Conservation (phyloP, 2,329 filamentous ascomycete genomes). For the Arthroderma sp. region DNA sequence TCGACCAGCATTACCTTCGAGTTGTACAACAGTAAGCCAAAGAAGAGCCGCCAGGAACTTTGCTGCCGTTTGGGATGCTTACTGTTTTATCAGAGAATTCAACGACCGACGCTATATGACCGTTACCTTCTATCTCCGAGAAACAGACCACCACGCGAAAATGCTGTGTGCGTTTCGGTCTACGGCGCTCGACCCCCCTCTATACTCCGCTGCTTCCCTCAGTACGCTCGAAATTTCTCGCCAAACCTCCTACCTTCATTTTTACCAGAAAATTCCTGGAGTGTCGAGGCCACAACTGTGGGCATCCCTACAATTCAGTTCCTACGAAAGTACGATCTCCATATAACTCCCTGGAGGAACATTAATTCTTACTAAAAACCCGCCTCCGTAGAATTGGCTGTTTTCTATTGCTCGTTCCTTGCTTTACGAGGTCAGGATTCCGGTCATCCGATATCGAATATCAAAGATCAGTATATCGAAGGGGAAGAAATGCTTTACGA, state of each 20-base stretch:
- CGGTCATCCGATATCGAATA: conserved; percentile 22
- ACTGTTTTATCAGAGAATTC: conserved; percentile 30
- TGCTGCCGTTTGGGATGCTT: not conserved
- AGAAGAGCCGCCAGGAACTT: not conserved
- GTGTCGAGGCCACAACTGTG: conserved; percentile 25
- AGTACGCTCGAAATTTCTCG: conserved; percentile 31
- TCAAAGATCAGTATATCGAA: conserved; percentile 39
- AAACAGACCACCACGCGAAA: conserved; percentile 38
- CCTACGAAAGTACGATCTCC: conserved; percentile 37
- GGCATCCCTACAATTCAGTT: conserved; percentile 41
- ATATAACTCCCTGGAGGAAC: not conserved
- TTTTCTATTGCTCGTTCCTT: conserved; percentile 45
- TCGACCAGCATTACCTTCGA: conserved; percentile 26
- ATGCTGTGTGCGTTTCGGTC: conserved; percentile 39
- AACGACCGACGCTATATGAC: conserved; percentile 32
- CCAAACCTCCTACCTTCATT: conserved; percentile 24
- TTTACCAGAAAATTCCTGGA: conserved; percentile 23
- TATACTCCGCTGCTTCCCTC: conserved; percentile 38
- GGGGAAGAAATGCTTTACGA: conserved; percentile 37
- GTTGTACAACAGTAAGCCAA: conserved; percentile 26
- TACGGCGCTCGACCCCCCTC: conserved; percentile 21
- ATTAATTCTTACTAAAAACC: conserved; percentile 1
- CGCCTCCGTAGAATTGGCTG: conserved; percentile 35
- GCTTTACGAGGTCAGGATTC: conserved; percentile 46
- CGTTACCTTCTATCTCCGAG: conserved; percentile 39